phyloP scores from a whole-genome alignment of 352 stramenopile genomes.

The Pythium insidiosum region DNA sequence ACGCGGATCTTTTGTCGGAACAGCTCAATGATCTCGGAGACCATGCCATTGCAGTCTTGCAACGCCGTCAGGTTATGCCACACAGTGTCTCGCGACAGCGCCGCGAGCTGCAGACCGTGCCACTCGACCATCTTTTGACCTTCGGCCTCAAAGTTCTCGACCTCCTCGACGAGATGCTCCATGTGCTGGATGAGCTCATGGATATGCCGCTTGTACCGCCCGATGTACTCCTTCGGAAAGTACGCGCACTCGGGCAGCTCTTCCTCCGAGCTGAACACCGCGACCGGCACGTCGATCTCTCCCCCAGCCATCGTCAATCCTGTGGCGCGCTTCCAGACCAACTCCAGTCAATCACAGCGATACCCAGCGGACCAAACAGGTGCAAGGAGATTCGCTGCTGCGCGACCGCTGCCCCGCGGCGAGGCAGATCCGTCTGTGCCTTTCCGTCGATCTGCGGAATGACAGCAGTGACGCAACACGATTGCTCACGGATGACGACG shows the following conservation, averaged over 20 bases:
- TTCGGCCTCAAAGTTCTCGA: conserved; percentile 50
- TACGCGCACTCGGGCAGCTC: conserved; percentile 40
- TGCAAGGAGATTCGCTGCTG: too few relatives aligned
- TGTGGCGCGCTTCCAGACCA: too few relatives aligned
- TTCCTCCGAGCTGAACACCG: conserved; percentile 22
- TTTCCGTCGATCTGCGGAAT: too few relatives aligned
- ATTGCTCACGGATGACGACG: too few relatives aligned
- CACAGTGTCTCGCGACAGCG: conserved; percentile 36
- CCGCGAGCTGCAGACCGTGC: conserved; percentile 27
- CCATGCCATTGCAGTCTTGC: conserved; percentile 35
- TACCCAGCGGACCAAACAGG: too few relatives aligned
- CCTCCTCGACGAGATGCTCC: conserved; percentile 45
- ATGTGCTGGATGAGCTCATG: conserved; percentile 46
- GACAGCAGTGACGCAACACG: too few relatives aligned
- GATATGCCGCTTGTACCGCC: conserved; percentile 50
- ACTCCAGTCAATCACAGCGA: too few relatives aligned
- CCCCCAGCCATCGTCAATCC: background rate
- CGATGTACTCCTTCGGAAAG: conserved; percentile 46
- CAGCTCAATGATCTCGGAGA: conserved; percentile 26
- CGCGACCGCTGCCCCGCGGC: too few relatives aligned
- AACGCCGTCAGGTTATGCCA: conserved; percentile 61
- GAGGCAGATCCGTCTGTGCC: too few relatives aligned
- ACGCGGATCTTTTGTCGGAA: conserved; percentile 53
- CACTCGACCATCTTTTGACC: conserved; percentile 21
- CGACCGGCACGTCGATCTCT: conserved; percentile 1